A percentile compares a stretch with the other conserved stretches of the same genome.
These are phyloP conservation scores for Lipomyces mesembrius DNA, from an alignment of 805 yeast species.

Conservation along the genomic window DNA sequence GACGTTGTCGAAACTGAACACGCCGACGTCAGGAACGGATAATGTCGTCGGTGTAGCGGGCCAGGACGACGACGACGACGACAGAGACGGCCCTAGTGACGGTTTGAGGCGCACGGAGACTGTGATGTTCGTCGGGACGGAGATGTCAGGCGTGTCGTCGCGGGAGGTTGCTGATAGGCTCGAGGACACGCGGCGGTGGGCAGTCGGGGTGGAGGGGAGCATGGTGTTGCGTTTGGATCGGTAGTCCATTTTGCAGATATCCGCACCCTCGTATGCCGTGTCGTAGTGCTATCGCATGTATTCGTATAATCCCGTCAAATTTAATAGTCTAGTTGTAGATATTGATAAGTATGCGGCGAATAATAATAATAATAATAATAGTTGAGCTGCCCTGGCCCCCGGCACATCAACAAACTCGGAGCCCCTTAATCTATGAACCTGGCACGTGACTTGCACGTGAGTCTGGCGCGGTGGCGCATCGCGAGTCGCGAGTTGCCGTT, in stretches of 20 bases:
- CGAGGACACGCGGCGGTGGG: slow-evolving; percentile 12
- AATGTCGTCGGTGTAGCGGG: slow-evolving; percentile 20
- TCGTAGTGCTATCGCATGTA: neutral
- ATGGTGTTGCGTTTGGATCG: slow-evolving; percentile 3
- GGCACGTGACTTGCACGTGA: neutral
- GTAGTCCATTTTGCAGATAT: neutral
- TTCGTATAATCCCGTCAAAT: too few relatives aligned
- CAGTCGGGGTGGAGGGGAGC: neutral
- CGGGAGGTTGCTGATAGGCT: neutral
- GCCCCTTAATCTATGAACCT: neutral
- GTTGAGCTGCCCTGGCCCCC: too few relatives aligned
- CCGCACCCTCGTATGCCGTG: neutral
- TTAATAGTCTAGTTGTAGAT: too few relatives aligned
- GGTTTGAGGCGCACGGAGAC: slow-evolving; percentile 34
- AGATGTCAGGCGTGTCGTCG: neutral
- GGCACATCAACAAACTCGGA: neutral
- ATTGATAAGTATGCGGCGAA: too few relatives aligned
- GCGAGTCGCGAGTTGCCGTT: too few relatives aligned
- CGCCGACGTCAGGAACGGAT: slow-evolving; percentile 59
- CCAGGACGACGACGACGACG: slow-evolving; percentile 20
- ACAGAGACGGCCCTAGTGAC: neutral
- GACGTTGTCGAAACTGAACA: slow-evolving; percentile 78
- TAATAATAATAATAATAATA: too few relatives aligned
- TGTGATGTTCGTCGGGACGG: slow-evolving; percentile 25
- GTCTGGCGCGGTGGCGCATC: too few relatives aligned